These are phyloP conservation scores for Penicillium palitans DNA, from an alignment of 2,329 filamentous ascomycete species.

Conservation along the genomic window DNA sequence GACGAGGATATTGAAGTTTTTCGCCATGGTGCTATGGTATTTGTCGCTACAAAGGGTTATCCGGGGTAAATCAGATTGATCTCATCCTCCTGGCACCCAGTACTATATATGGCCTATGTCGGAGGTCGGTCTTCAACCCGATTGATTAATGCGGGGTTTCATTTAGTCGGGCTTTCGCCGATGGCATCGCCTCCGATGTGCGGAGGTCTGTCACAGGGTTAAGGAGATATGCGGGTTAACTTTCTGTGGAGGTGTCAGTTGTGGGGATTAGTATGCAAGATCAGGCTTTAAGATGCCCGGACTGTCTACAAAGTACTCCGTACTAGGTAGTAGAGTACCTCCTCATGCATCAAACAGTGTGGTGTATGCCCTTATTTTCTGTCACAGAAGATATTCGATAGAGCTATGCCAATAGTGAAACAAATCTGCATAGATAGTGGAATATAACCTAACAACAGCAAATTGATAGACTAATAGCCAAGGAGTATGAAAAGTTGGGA, in stretches of 20 bases:
- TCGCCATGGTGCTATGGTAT: slow-evolving; percentile 12
- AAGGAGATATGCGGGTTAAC: background rate
- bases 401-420: background rate
- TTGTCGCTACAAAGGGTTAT: background rate
- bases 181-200: slow-evolving; percentile 5
- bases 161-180: slow-evolving; percentile 19
- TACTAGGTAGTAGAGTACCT: background rate
- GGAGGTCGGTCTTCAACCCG: slow-evolving; percentile 27
- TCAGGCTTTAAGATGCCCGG: background rate
- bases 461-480: background rate
- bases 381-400: too few relatives aligned
- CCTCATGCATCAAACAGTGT: background rate
- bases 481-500: background rate
- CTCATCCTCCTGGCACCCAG: background rate
- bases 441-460: background rate
- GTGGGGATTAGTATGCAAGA: background rate
- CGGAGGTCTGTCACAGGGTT: background rate
- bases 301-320: background rate
- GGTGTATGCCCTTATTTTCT: background rate
- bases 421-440: background rate
- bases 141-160: slow-evolving; percentile 28
- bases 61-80: background rate
- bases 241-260: background rate
- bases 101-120: slow-evolving; percentile 11
- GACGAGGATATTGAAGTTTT: slow-evolving; percentile 68